A percentile compares a stretch with the other conserved stretches of the same genome.
Conservation (phyloP, 2,329 filamentous ascomycete species). For the Lecanicillium sp. region DNA sequence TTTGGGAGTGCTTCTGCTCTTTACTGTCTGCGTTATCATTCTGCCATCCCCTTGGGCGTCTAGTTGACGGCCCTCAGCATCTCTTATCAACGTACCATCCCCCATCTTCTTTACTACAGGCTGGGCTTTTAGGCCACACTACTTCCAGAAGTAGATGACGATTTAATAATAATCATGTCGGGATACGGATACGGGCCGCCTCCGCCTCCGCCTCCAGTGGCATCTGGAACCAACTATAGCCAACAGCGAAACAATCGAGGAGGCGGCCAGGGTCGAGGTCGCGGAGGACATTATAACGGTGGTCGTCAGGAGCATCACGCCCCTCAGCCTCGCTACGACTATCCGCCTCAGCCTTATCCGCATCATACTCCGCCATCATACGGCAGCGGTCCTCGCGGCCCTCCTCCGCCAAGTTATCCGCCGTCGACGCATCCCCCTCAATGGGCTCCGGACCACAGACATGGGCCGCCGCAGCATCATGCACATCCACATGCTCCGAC, state of each 20-base stretch:
- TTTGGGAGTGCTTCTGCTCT: too few species aligned
- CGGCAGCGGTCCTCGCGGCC: too few species aligned
- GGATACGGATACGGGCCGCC: constrained; percentile 47
- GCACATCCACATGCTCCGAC: constrained; percentile 36
- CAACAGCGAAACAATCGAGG: constrained; percentile 22
- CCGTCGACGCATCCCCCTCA: constrained; percentile 27
- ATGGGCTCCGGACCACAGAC: constrained; percentile 30
- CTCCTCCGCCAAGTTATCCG: constrained; percentile 22
- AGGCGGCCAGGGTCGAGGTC: constrained; percentile 24
- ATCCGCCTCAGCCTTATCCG: constrained; percentile 29
- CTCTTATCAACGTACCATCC: too few species aligned
- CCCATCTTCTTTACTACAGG: too few species aligned
- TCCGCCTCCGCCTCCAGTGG: constrained; percentile 33
- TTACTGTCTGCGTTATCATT: too few species aligned
- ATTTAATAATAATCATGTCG: constrained; percentile 30
- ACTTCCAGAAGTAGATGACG: too few species aligned
- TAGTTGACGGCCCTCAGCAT: too few species aligned
- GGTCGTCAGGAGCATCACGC: constrained; percentile 30
- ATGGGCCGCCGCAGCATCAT: constrained; percentile 19
- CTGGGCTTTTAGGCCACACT: too few species aligned
- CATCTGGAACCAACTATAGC: constrained; percentile 28
- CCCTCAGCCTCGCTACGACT: constrained; percentile 32
- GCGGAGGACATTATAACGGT: constrained; percentile 30
- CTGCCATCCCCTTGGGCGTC: too few species aligned
- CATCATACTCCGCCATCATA: constrained; percentile 11